Evolutionary conservation across 2,329 filamentous ascomycete species (phyloP), one percentile per base, ranked within the genome.

Genomic region (Phoma sp.): DNA sequence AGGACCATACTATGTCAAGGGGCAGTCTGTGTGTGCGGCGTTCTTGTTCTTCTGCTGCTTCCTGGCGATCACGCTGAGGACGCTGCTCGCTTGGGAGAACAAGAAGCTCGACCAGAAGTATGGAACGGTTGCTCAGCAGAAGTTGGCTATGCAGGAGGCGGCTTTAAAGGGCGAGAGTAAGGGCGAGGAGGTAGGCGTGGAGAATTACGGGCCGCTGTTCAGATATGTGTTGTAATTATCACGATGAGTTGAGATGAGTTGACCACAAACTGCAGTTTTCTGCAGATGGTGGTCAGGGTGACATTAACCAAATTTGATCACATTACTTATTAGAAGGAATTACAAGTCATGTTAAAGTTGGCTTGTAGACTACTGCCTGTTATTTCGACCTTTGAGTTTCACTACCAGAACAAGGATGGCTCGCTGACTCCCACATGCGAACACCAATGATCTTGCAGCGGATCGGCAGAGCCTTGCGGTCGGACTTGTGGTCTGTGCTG

Each of bases 11-110:
- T 76, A 74, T 36, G 59, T 69, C 17, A 74, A 73, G 34, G 74
- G 74, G 3, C 67, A 71, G 59, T 62, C 65, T 0, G 67, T 75
- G 7, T 75, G 73, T 42, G 73, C 73, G 7, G 73, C 65, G 2
- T 75, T 76, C 38, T 69, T 75, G 67, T 73, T 76, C 40, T 66
- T 76, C 43, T 72, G 69, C 29, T 70, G 69, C 14, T 9, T 74
- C 1, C 46, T 76, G 4, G 65, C 64, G 17, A 39, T 74, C 3
- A 34, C 58, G 2, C 37, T 76, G 49, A 60, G 74, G 28, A 59
- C 62, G n/a, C 29, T 75, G 47, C 55, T 75, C 5, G 64, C 57
- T 9, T 72, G 71, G 68, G 73, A 75, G 62, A 76, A 76, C 47
- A 68, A 64, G 53, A 72, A 67, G 52, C 48, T 76, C 37, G 72